Base-by-base conservation (phyloP, 1,139 yeast species). In the Zygosaccharomyces sapae region DNA sequence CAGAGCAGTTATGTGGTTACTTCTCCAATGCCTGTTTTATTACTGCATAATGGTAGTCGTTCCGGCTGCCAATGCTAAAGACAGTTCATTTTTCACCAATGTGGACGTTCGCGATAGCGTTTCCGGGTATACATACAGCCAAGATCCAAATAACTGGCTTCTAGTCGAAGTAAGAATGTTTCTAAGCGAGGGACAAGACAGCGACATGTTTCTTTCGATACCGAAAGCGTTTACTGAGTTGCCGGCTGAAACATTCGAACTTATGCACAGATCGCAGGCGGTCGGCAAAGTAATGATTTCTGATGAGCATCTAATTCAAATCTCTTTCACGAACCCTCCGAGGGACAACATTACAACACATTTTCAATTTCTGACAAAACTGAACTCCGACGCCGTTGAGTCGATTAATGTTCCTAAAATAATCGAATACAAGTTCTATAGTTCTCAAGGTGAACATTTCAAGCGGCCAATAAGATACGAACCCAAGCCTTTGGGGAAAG, bases 141-240 rank as follows among this genome's bases (percentile, higher is more conserved):
- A 55, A n/a, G 59, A 59, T 43, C 48, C 51, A n/a, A 43, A 52
- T 38, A 61, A 60, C 46, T 59, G 61, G 62, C 59, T 62, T 42
- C 31, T 56, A 22, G 45, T 63, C 8, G 52, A 52, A 25, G 61
- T 59, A 2, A 59, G 57, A 33, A 33, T 63, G 16, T 55, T 49
- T 29, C 49, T 61, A 5, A 49, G 58, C 2, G 47, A 51, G 20
- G 59, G 58, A 25, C 45, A 47, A 20, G 39, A 46, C 19, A 46
- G 51, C 9, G 56, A 54, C 10, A 41, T 63, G 4, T 54, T 47
- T 33, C 44, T 63, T 16, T 54, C 57, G 5, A 53, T 61, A 8
- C 66, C 66, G 13, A 39, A 49, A 1, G 56, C 55, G 3, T 56
- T 63, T 25, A 50, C 38, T 8, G 44, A 51, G 5, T 51, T 56